A percentile compares a stretch with the other conserved stretches of the same genome.
These are phyloP conservation scores for Candida methanosorbosa DNA, from an alignment of 805 yeast species.

Conservation along the genomic window DNA sequence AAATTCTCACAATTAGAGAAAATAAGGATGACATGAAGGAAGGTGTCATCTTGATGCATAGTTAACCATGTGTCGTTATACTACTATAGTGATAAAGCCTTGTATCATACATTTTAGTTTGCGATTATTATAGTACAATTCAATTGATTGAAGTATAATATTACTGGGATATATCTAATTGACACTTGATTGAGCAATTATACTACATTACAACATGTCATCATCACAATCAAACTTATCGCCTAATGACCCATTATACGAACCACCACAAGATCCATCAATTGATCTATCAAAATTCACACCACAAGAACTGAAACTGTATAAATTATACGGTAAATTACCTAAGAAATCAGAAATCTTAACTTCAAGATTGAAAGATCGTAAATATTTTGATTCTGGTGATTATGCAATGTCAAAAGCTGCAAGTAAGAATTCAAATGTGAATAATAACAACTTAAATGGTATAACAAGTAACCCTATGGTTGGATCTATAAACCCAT, in stretches of 20 bases:
- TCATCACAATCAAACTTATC: constrained; percentile 4
- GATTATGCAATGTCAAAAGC: constrained; percentile 84
- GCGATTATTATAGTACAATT: too few relatives aligned
- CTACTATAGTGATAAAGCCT: too few relatives aligned
- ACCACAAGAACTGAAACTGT: constrained; percentile 74
- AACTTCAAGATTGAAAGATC: constrained; percentile 69
- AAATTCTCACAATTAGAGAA: too few relatives aligned
- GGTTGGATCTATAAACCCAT: constrained; percentile 22
- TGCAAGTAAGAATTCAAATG: constrained; percentile 27
- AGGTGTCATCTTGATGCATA: too few relatives aligned
- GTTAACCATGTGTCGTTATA: too few relatives aligned
- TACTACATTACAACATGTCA: too few relatives aligned
- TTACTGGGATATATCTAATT: too few relatives aligned
- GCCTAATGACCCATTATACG: constrained; percentile 43
- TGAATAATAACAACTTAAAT: neutral
- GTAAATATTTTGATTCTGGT: constrained; percentile 90
- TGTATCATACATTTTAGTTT: too few relatives aligned
- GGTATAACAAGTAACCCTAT: neutral
- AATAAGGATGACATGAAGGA: too few relatives aligned
- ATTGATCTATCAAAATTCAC: constrained; percentile 50
- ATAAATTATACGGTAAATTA: constrained; percentile 74
- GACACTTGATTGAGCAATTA: too few relatives aligned
- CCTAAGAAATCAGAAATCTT: constrained; percentile 76
- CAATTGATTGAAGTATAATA: too few relatives aligned
- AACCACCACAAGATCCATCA: constrained; percentile 16